A percentile compares a stretch with the other conserved stretches of the same genome.
Evolutionary conservation across 1,284 basidiomycete genomes (phyloP).

Genomic region (Boletus sp.): DNA sequence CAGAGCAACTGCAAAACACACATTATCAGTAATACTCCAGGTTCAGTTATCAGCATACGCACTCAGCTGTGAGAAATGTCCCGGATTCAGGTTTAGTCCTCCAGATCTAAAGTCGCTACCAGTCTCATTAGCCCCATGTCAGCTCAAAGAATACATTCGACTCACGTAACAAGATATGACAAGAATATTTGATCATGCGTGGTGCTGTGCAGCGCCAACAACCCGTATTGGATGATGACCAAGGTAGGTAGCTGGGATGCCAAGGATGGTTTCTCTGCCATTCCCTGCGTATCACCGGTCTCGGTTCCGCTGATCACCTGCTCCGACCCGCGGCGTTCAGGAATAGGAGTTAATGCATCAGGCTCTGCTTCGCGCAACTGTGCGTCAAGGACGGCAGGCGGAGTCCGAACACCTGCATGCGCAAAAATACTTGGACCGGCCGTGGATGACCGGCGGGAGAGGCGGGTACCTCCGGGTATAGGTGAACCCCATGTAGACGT

Average conservation of each 20-base stretch:
- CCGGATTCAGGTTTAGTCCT: constrained; percentile 75
- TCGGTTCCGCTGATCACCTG: constrained; percentile 14
- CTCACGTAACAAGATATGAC: constrained; percentile 81
- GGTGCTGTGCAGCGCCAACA: constrained; percentile 79
- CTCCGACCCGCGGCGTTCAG: constrained; percentile 41
- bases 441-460: constrained; percentile 56
- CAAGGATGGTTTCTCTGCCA: constrained; percentile 53
- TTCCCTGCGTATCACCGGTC: constrained; percentile 14
- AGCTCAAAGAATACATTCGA: constrained; percentile 15
- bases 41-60: constrained; percentile 39
- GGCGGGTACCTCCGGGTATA: constrained; percentile 35
- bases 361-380: constrained; percentile 50
- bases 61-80: constrained; percentile 84
- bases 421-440: constrained; percentile 75
- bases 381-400: constrained; percentile 70
- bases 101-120: constrained; percentile 69
- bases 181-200: constrained; percentile 86
- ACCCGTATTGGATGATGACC: constrained; percentile 79
- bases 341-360: constrained; percentile 56
- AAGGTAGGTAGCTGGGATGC: constrained; percentile 66
- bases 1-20: constrained; percentile 58
- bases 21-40: background rate
- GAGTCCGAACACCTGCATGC: constrained; percentile 76
- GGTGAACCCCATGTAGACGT: constrained; percentile 37
- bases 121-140: constrained; percentile 3